phyloP scores from a whole-genome alignment of 2,329 filamentous ascomycete species.

The Spiromastix sp. region DNA sequence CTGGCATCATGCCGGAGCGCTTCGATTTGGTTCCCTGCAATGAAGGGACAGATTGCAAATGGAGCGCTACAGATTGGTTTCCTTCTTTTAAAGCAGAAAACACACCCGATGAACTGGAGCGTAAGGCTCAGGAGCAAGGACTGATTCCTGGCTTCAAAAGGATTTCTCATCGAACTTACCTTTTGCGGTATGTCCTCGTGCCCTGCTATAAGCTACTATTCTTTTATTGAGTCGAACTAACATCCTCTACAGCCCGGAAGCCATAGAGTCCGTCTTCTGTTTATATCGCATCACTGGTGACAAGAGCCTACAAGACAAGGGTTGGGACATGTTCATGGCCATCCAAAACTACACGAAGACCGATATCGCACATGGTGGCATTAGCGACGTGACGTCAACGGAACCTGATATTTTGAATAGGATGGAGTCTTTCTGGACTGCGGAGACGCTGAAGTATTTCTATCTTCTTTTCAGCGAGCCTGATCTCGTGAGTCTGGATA shows the following conservation, averaged over 20 bases:
- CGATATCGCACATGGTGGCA: slow-evolving; percentile 53
- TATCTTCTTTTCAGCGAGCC: slow-evolving; percentile 69
- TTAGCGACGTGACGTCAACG: slow-evolving; percentile 13
- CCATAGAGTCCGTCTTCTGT: slow-evolving; percentile 80
- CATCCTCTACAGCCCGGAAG: slow-evolving; percentile 52
- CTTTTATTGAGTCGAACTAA: not conserved
- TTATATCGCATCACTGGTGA: slow-evolving; percentile 86
- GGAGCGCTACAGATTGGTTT: slow-evolving; percentile 8
- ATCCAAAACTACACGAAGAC: slow-evolving; percentile 58
- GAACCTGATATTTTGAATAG: slow-evolving; percentile 33
- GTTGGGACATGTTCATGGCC: slow-evolving; percentile 75
- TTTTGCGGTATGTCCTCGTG: slow-evolving; percentile 9
- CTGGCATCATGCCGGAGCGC: slow-evolving; percentile 46
- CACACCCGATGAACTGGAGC: slow-evolving; percentile 4
- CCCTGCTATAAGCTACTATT: not conserved
- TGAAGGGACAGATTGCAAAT: slow-evolving; percentile 6
- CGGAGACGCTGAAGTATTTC: slow-evolving; percentile 88
- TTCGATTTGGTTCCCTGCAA: slow-evolving; percentile 34
- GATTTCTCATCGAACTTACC: slow-evolving; percentile 8
- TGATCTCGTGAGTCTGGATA: slow-evolving; percentile 54
- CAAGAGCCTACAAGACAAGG: slow-evolving; percentile 62
- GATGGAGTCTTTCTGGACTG: slow-evolving; percentile 87
- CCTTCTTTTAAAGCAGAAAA: not conserved
- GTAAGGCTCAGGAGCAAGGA: slow-evolving; percentile 5
- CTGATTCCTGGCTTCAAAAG: slow-evolving; percentile 9